Conservation (phyloP, 139 green algal species). For the Zygnema circumcarinatum region DNA sequence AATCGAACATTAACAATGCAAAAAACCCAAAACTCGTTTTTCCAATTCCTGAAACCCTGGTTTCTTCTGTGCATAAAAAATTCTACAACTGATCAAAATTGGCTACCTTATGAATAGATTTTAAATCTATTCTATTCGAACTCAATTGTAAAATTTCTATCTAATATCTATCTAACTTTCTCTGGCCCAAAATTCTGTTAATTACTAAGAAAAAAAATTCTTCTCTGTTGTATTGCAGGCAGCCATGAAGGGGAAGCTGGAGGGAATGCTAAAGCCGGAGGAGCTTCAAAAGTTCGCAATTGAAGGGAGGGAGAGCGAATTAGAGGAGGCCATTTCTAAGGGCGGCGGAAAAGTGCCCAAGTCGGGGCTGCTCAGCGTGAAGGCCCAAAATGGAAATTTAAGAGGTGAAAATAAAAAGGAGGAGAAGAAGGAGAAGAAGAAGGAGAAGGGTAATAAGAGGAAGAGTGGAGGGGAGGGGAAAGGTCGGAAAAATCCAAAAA, state of each 20-base stretch:
- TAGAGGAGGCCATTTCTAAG: conserved; percentile 67
- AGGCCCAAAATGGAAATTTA: conserved; percentile 12
- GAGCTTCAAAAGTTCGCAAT: conserved; percentile 79
- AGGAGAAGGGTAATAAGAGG: conserved; percentile 13
- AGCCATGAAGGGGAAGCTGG: conserved; percentile 66
- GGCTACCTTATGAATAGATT: conserved; percentile 9
- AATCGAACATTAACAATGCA: too few species aligned
- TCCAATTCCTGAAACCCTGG: too few species aligned
- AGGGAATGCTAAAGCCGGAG: conserved; percentile 63
- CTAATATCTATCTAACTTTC: conserved; percentile 8
- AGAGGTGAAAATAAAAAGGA: conserved; percentile 22
- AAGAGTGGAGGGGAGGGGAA: not conserved
- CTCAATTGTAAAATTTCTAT: not conserved
- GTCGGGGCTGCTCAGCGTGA: conserved; percentile 33
- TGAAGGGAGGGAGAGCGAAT: conserved; percentile 63
- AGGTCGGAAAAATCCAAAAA: not conserved
- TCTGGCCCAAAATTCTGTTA: not conserved
- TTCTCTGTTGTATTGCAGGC: conserved; percentile 32
- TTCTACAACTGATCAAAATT: not conserved
- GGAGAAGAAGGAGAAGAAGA: conserved; percentile 22
- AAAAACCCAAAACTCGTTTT: too few species aligned
- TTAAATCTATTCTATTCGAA: conserved; percentile 3
- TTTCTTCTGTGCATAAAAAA: too few species aligned
- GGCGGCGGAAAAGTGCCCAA: conserved; percentile 49
- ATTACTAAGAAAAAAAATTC: not conserved